Evolutionary conservation across 192 early-diverging fungal genomes (phyloP), one percentile per base, ranked within the genome.

Genomic region (Lobosporangium transversale): DNA sequence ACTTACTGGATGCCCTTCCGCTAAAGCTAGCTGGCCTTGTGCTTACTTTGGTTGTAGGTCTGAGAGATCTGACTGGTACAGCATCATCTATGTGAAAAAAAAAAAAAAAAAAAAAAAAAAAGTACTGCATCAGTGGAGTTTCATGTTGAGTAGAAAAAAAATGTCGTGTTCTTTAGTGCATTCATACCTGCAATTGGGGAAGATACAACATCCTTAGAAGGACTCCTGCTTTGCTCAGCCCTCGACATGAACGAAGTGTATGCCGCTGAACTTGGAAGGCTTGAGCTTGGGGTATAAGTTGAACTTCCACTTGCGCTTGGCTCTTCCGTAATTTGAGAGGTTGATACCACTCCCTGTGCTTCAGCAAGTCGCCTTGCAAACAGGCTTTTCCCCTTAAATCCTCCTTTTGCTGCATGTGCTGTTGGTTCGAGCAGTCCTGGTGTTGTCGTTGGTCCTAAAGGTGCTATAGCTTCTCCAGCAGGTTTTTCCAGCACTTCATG

Each of bases 401-500:
- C 62, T 6, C 47, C 63, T 23, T 67, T 67, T 20, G 29, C 17
- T 27, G 73, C 26, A 17, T 27, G 52, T 0, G 58, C 11, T 1
- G 50, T 49, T 17, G 73, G 73, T 1, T 7, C 31, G 6, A 76
- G 42, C 10, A 65, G 62, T 1, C 73, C 73, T 23, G 48, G 40
- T 8, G 56, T 62, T 32, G 59, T 67, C 6, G 73, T 67, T 10
- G 73, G 52, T 26, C 20, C 54, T 0, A 45, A 35, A 20, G 73
- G 73, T 29, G 73, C 73, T 4, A 76, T 53, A 0, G 59, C 73
- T 23, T 76, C 59, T 11, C 24, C 47, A 5, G 62, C 73, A 10
- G 73, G 73, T 24, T 76, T 76, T 35, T 76, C 73, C 7, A 67
- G 47, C 23, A 76, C 73, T 33, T 76, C 73, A 42, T 76, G 40